Base-by-base conservation (phyloP, 495 filamentous ascomycete genomes). In the Xanthoparmelia taractica region DNA sequence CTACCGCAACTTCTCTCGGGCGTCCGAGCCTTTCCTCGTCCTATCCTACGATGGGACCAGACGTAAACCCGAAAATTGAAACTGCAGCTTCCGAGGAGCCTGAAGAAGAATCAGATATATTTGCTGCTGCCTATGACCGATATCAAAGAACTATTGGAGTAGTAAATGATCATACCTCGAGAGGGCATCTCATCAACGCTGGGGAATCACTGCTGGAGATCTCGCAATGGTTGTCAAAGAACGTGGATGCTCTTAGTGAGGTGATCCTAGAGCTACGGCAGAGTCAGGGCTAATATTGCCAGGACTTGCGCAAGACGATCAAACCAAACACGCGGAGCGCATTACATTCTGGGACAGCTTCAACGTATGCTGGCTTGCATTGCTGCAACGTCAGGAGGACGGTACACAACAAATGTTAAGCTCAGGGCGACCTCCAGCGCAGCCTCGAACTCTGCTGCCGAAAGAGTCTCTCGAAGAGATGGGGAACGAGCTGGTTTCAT, bases 261-360 rank as follows among this genome's bases (percentile, higher is more conserved):
- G 65, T 71, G 57, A 61, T 63, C 38, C 64, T 36, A 69, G 65
- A 59, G 33, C 67, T 54, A 59, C 60, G 34, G 58, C 64, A 67
- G 45, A 68, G 65, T 54, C 61, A 17, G n/a, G 31, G 54, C 43
- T 73, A 67, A 69, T 60, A 60, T 65, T 54, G 68, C 61, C 74
- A 90, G 87, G 86, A 68, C 80, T 90, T 70, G 77, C 85, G 59
- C 83, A 82, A 61, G 94, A 98, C 76, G 86, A 96, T 67, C 82
- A 87, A 63, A 74, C 78, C 54, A 76, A 89, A 38, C 83, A 92
- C 67, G 72, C 76, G 38, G 85, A 91, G 62, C 83, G 90, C 56
- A 80, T 95, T 65, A 83, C 85, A 71, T 78, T 97, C 37, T 98
- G 94, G 94, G 86, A 87, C 68, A 88, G 97, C 67, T 96, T 97